Base-by-base conservation (phyloP, 805 yeast species). In the Nakazawaea pomicola region DNA sequence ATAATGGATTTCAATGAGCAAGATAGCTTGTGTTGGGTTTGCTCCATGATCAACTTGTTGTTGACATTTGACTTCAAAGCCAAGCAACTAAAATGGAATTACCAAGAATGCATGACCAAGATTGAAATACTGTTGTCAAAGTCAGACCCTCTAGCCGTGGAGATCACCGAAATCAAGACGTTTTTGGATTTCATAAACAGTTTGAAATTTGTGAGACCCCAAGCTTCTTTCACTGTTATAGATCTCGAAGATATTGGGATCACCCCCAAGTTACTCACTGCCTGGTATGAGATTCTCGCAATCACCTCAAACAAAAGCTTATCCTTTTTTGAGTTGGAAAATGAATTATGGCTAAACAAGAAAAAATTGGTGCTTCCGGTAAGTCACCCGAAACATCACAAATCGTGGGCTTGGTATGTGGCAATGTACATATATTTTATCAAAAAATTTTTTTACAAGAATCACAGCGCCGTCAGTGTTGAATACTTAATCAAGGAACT, bases 351-450 rank as follows among this genome's bases (percentile, higher is more conserved):
- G 43, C 23, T 40, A 19, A 29, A 34, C 18, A 40, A 40, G 31
- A 16, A 12, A 10, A n/a, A 29, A 8, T 16, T 40, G 8, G 4
- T 40, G 5, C 24, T 34, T 8, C 39, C 35, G 4, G 3, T 6
- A 4, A 7, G 12, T 3, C 29, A 40, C 18, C 27, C 16, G 9
- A 19, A 11, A 4, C 15, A 34, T 19, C 35, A 34, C 23, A 34
- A 29, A 34, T 40, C 43, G 3, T 40, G 34, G 20, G 14, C 29
- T 9, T 40, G 43, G 43, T 40, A 40, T 18, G 25, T 34, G 3
- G 24, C 43, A 4, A 34, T 40, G 36, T 40, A 40, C 19, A 40
- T 40, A 16, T 34, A 40, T 19, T 40, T 40, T 25, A 40, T 40
- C 32, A 29, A 24, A 20, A 34, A 34, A 29, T 40, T 40, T 21